phyloP scores from a whole-genome alignment of 495 filamentous ascomycete species.

The Astrocystis sublimbata region DNA sequence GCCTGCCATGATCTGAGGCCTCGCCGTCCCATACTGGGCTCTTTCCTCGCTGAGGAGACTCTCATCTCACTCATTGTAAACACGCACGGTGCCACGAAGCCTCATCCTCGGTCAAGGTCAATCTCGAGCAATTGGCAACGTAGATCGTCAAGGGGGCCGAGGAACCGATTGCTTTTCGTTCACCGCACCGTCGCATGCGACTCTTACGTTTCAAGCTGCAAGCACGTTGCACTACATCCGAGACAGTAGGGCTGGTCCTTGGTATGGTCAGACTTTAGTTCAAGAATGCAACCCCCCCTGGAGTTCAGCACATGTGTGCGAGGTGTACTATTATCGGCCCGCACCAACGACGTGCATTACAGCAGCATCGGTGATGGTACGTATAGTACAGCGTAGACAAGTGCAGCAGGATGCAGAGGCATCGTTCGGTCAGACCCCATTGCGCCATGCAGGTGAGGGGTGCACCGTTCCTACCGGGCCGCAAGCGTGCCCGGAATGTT shows the following conservation, averaged over 20 bases:
- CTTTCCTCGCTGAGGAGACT: too few species aligned
- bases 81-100: not conserved
- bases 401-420: not conserved
- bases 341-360: constrained; percentile 11
- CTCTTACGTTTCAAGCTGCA: constrained; percentile 16
- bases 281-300: not conserved
- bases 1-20: too few species aligned
- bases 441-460: not conserved
- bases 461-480: constrained; percentile 7
- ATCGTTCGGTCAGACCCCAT: not conserved
- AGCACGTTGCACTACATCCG: constrained; percentile 11
- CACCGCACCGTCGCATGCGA: constrained; percentile 17
- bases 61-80: not conserved
- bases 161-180: constrained; percentile 4
- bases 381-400: too few species aligned
- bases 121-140: constrained; percentile 3
- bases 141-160: constrained; percentile 8
- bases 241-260: constrained; percentile 14
- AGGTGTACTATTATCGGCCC: constrained; percentile 12
- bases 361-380: not conserved
- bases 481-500: constrained; percentile 12
- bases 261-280: constrained; percentile 12
- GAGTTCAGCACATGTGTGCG: not conserved
- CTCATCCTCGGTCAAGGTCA: not conserved
- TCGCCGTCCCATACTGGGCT: not conserved